phyloP scores from a whole-genome alignment of 176 grass and related monocot species.

The Puya raimondii region DNA sequence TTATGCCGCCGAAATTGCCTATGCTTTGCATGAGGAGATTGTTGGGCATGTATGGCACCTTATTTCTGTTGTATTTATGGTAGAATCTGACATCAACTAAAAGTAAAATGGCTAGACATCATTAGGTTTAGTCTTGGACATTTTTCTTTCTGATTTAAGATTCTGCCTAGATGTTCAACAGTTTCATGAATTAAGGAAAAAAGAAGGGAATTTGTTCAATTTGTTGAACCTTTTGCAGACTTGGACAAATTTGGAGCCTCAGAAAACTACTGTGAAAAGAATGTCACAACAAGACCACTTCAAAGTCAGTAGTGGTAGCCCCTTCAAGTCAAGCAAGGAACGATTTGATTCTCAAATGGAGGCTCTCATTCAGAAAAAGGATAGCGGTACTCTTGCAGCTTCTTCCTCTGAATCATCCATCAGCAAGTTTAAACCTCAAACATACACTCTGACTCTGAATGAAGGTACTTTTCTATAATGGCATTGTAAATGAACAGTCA shows the following conservation, averaged over 20 bases:
- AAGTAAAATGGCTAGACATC: no score
- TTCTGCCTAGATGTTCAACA: background rate
- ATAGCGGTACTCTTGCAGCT: conserved; percentile 21
- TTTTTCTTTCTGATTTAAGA: background rate
- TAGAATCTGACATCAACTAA: no score
- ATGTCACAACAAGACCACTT: conserved; percentile 45
- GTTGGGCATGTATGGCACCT: no score
- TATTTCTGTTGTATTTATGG: no score
- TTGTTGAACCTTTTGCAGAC: conserved; percentile 30
- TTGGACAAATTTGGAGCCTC: conserved; percentile 55
- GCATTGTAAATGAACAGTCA: background rate
- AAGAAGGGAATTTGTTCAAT: background rate
- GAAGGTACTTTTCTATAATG: conserved; percentile 33
- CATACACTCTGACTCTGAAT: conserved; percentile 17
- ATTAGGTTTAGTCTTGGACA: no score
- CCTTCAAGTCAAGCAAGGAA: conserved; percentile 73
- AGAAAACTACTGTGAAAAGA: conserved; percentile 95
- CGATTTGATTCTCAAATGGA: conserved; percentile 66
- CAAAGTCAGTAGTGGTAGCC: conserved; percentile 50
- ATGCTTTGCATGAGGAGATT: no score
- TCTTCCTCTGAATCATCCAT: conserved; percentile 39
- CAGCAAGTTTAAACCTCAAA: conserved; percentile 22
- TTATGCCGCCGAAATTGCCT: no score
- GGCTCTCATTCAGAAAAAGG: conserved; percentile 36
- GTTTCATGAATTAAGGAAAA: background rate